Conservation (phyloP, 306 rosid genomes). For the Gastrolobium villosum region DNA sequence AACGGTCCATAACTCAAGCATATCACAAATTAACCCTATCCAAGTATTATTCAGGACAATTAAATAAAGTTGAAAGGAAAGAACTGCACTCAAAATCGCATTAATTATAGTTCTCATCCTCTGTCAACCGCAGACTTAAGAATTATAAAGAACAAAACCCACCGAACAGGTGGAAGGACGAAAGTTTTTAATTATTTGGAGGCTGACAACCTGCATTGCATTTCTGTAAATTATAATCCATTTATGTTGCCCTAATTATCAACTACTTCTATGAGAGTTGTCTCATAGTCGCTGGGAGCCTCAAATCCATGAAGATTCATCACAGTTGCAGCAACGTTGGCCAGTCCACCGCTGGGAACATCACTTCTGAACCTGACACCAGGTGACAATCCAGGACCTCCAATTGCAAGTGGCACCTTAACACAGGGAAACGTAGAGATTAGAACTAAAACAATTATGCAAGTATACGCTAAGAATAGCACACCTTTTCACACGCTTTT, state of each 20-base stretch:
- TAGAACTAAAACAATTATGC: background rate
- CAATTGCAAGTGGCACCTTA: slow-evolving; percentile 96
- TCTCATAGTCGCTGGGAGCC: slow-evolving; percentile 93
- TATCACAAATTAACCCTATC: background rate
- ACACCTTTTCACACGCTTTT: too few relatives aligned
- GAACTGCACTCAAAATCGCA: slow-evolving; percentile 26
- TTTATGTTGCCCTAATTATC: slow-evolving; percentile 48
- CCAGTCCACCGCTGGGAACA: slow-evolving; percentile 84
- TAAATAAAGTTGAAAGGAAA: background rate
- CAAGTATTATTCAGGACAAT: too few relatives aligned
- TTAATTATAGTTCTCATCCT: slow-evolving; percentile 18
- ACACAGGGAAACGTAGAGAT: slow-evolving; percentile 19
- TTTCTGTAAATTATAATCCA: slow-evolving; percentile 20
- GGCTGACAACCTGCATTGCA: slow-evolving; percentile 17
- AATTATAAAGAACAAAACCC: slow-evolving; percentile 43
- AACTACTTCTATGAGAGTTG: slow-evolving; percentile 83
- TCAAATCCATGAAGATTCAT: slow-evolving; percentile 93
- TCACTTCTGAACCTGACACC: slow-evolving; percentile 81
- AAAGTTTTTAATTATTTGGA: slow-evolving; percentile 48
- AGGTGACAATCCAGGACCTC: slow-evolving; percentile 89
- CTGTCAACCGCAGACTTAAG: slow-evolving; percentile 46
- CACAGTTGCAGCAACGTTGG: slow-evolving; percentile 97
- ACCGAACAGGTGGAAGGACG: slow-evolving; percentile 40
- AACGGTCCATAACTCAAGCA: background rate
- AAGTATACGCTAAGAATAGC: background rate